phyloP scores from a whole-genome alignment of 2,329 filamentous ascomycete species.

The Dryadomyces quercivorus region DNA sequence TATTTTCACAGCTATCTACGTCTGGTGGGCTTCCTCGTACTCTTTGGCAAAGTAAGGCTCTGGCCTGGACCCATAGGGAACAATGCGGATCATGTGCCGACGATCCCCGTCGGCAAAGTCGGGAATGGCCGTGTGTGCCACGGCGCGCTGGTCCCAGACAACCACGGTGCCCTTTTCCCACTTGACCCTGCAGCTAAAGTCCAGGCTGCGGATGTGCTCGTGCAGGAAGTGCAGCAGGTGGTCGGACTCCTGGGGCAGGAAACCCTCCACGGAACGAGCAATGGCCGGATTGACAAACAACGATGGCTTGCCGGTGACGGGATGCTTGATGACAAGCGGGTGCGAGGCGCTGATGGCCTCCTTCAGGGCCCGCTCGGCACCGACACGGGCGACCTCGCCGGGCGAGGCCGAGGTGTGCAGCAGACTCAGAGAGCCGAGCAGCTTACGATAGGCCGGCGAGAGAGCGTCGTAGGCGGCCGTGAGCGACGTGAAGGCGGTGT shows the following conservation, averaged over 20 bases:
- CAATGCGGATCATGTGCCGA: slow-evolving; percentile 17
- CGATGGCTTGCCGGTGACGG: slow-evolving; percentile 70
- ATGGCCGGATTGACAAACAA: slow-evolving; percentile 53
- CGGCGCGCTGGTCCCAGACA: slow-evolving; percentile 21
- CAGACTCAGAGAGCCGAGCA: slow-evolving; percentile 67
- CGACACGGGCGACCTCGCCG: slow-evolving; percentile 7
- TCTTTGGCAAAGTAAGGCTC: not conserved
- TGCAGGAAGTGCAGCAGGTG: slow-evolving; percentile 26
- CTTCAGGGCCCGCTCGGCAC: slow-evolving; percentile 1
- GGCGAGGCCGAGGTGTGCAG: slow-evolving; percentile 36
- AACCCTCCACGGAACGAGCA: slow-evolving; percentile 48
- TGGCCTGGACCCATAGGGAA: slow-evolving; percentile 1
- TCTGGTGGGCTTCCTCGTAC: not conserved
- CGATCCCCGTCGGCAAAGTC: slow-evolving; percentile 10
- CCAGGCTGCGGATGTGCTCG: slow-evolving; percentile 32
- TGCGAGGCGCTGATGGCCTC: slow-evolving; percentile 55
- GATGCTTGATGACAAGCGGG: slow-evolving; percentile 72
- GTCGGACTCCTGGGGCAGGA: slow-evolving; percentile 79
- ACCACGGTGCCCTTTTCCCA: slow-evolving; percentile 33
- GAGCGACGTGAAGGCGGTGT: slow-evolving; percentile 72
- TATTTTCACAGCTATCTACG: not conserved
- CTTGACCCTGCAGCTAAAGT: slow-evolving; percentile 32
- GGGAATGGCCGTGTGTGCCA: slow-evolving; percentile 13
- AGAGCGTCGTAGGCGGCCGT: slow-evolving; percentile 71
- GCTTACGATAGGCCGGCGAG: slow-evolving; percentile 60